Evolutionary conservation across 2,329 filamentous ascomycete genomes (phyloP).

Genomic region (Sporothrix inflata): DNA sequence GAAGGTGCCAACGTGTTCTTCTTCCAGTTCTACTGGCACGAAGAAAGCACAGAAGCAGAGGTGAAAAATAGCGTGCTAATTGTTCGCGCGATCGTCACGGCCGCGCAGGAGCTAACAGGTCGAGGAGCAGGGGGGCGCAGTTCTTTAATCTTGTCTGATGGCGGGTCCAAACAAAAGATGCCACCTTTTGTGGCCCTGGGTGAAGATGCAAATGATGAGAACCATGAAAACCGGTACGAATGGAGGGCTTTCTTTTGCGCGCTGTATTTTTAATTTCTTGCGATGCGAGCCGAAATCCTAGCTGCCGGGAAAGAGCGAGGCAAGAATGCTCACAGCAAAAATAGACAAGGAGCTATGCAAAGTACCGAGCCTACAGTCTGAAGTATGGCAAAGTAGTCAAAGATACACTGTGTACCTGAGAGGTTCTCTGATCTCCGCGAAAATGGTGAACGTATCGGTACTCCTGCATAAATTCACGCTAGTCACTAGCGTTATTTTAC

Average conservation of each 20-base stretch:
- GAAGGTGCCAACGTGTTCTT: conserved; percentile 15
- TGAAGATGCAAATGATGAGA: neutral
- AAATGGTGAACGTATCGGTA: neutral
- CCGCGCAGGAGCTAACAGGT: conserved; percentile 26
- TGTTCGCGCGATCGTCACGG: conserved; percentile 32
- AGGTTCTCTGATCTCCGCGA: neutral
- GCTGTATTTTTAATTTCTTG: neutral
- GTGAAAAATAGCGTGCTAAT: conserved; percentile 19
- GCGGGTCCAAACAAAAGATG: conserved; percentile 23
- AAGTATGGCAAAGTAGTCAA: neutral
- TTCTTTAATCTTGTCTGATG: conserved; percentile 31
- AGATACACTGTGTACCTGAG: conserved; percentile 5
- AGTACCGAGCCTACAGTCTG: conserved; percentile 26
- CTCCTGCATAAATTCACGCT: conserved; percentile 20
- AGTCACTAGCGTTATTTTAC: conserved; percentile 25
- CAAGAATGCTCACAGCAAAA: neutral
- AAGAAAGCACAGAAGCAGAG: conserved; percentile 1
- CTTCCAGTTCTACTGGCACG: neutral
- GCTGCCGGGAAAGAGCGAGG: conserved; percentile 13
- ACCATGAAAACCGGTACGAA: neutral
- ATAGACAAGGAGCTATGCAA: neutral
- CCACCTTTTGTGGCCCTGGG: conserved; percentile 3
- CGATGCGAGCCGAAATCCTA: neutral
- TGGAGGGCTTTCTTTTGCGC: neutral
- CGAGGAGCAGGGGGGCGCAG: conserved; percentile 25